Base-by-base conservation (phyloP, 1,139 yeast genomes). In the Groenewaldozyma sp. region DNA sequence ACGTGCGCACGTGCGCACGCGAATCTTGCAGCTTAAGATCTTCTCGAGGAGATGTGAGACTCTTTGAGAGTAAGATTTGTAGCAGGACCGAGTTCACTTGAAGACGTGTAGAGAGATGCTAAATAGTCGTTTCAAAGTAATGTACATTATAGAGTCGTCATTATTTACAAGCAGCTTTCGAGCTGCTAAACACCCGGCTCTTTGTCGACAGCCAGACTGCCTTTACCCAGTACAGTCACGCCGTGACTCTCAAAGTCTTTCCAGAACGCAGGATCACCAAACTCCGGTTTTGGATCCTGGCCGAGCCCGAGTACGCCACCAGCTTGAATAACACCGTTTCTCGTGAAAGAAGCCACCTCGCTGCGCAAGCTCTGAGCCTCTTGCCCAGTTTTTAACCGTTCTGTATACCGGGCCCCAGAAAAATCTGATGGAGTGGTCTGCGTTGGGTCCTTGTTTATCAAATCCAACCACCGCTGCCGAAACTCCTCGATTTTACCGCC, bases 181-280 rank as follows among this genome's bases (percentile, higher is more conserved):
- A n/a, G n/a, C n/a, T 21, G n/a, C 16, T 14, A 35, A 13, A 24
- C 21, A 10, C 24, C 38, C 9, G 24, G 32, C 14, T n/a, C 14
- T 14, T 35, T 26, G 29, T 18, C 33, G 13, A 21, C 17, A 6
- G 31, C 35, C 16, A 29, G 18, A 13, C 27, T 31, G 22, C 33
- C 32, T n/a, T 35, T 7, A 13, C 29, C 20, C 6, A 33, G 33
- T 22, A 39, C 41, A 27, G 29, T 36, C 11, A 42, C 41, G 5
- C 37, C 41, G 14, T 36, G 24, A 3, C 35, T 37, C 14, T 43
- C 38, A 11, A 36, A 32, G n/a, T 26, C 28, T 10, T 68, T 73
- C 96, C 95, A 87, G 66, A 80, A 87, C 19, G 60, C 62, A 1
- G 86, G 86, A 31, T 71, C 70, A 42, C 68, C 74, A 50, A 86